Evolutionary conservation across 768 basidiomycete species (phyloP), one percentile per base, ranked within the genome.

Genomic region (Tremella fuciformis): DNA sequence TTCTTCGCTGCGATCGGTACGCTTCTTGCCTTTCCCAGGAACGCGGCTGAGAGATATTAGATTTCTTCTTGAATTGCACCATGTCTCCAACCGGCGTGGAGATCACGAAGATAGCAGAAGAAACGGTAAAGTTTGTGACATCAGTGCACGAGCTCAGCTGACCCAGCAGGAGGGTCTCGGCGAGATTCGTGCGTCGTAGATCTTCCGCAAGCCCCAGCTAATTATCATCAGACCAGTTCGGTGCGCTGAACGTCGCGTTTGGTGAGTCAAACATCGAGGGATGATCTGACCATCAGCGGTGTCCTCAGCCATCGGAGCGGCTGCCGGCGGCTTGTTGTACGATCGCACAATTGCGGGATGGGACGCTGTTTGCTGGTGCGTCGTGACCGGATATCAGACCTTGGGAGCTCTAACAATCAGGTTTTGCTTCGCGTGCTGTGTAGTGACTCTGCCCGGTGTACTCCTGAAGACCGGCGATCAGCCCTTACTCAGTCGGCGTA

Each of bases 301-400:
- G 9, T 66, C 65, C 7, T 51, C 58, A 9, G 37, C 59, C 1
- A 51, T 67, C 11, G 66, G 66, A 24, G 53, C 70, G 8, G 52
- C 69, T 19, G 52, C 64, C 25, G 67, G 64, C 11, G 70, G 70
- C 29, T 62, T 69, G 57, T 59, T 71, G 29, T 71, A 71, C 57
- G 65, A 69, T 52, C 57, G 59, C 24, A 37, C 62, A 1, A 22
- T 29, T 8, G 52, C 57, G 37, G 70, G 70, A 21, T 71, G 67
- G 67, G 54, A 37, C 16, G 62, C 68, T 8, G 54, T 66, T 2
- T 47, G 44, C 19, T 71, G 70, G 70, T 63, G 39, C 8, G 25
- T 52, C 24, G 16, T 46, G 42, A 46, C 6, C 7, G 16, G 15
- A 46, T 34, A 34, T 6, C 29, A 34, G 11, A 6, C 11, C 6